Evolutionary conservation across 352 stramenopile genomes (phyloP), one percentile per base, ranked within the genome.

Genomic region (Globisporangium polare): DNA sequence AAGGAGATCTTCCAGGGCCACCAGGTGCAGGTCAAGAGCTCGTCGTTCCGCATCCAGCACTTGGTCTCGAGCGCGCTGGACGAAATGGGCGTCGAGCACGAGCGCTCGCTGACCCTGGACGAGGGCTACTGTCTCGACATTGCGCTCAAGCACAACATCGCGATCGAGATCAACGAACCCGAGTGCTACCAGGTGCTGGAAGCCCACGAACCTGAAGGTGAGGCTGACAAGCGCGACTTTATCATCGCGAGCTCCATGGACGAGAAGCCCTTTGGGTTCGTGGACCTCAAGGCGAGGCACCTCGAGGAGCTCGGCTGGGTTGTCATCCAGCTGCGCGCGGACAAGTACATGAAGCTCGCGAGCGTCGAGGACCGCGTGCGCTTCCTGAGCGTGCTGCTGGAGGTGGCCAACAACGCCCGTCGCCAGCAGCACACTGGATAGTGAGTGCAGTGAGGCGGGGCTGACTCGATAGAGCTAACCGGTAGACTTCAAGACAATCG

Each of bases 341-440:
- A 85, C 51, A 69, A 68, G 37, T 90, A 89, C 52, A 64, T 80
- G 64, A 49, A 80, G n/a, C 68, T 90, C 5, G 51, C 64, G 12
- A 78, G 66, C 22, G 53, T 76, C 13, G 75, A 88, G 17, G 71
- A 84, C 37, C 77, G 83, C 24, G 68, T 75, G 33, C 69, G 81
- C 60, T 74, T 89, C 58, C 58, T 92, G 53, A 88, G 77, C 37
- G 86, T 86, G 71, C 53, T 88, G 43, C 72, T 92, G 58, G 83
- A 92, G 62, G 77, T 92, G 18, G 83, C 79, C 20, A 84, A 68
- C 45, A 76, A 73, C 31, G 67, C 62, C 7, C 62, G 57, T 3
- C 54, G 47, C 6, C 42, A 62, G 20, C 54, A 42, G 37, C 60
- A 56, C 50, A 15, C 39, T 18, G 17, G 26, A 27, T 22, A 53